Percentiles rank a stretch among this genome's conserved stretches.
These are phyloP conservation scores for Besnoitia besnoiti DNA, from an alignment of 169 alveolate species.

Conservation along the genomic window DNA sequence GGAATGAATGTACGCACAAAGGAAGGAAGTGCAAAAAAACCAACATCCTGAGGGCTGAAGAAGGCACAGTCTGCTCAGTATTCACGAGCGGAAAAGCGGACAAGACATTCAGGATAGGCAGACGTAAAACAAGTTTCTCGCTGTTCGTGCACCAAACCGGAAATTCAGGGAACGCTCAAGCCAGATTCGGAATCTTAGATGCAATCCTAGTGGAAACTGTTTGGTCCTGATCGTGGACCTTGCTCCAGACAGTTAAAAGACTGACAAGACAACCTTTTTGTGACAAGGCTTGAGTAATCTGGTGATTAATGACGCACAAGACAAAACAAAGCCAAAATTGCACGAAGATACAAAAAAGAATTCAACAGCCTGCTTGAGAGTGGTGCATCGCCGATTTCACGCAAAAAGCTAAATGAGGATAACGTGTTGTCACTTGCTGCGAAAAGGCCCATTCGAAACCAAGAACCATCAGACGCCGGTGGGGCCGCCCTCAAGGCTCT, in stretches of 20 bases:
- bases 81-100: not conserved
- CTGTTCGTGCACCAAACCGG: not conserved
- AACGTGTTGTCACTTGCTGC: not conserved
- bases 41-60: not conserved
- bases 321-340: not conserved
- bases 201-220: not conserved
- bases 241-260: not conserved
- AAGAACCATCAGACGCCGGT: not conserved
- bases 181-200: not conserved
- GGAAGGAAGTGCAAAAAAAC: not conserved
- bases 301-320: not conserved
- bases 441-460: not conserved
- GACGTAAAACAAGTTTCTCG: not conserved
- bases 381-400: not conserved
- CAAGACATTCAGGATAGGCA: not conserved
- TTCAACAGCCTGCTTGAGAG: not conserved
- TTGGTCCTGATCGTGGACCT: not conserved
- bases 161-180: not conserved
- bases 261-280: not conserved
- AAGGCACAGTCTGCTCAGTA: not conserved
- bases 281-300: not conserved
- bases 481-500: constrained; percentile 8
- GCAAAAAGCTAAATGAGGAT: not conserved
- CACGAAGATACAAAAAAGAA: not conserved
- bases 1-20: not conserved